phyloP scores from a whole-genome alignment of 2,329 filamentous ascomycete genomes.

The Didymella glomerata region DNA sequence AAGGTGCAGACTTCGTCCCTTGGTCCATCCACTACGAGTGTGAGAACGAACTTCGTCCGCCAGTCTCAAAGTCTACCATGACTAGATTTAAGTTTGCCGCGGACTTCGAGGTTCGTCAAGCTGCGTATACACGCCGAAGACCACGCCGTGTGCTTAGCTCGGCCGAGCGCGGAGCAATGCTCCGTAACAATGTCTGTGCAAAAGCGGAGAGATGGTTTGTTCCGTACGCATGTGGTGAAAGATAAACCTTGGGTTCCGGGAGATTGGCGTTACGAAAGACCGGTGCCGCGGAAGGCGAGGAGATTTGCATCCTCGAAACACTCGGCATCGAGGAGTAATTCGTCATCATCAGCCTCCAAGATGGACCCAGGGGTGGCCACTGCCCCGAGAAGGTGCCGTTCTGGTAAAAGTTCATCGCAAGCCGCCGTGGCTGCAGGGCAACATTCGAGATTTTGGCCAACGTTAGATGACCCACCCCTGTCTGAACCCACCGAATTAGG shows the following conservation, averaged over 20 bases:
- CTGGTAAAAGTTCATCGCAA: not conserved
- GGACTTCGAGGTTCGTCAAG: not conserved
- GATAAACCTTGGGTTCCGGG: not conserved
- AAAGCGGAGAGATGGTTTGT: not conserved
- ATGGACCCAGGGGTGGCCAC: not conserved
- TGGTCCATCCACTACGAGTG: not conserved
- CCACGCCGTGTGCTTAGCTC: not conserved
- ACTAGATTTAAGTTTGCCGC: not conserved
- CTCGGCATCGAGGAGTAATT: conserved; percentile 12
- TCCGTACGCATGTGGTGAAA: not conserved
- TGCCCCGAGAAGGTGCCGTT: not conserved
- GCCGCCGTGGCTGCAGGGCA: not conserved
- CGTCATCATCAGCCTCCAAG: not conserved
- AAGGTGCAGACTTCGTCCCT: not conserved
- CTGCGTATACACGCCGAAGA: not conserved
- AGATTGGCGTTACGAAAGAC: not conserved
- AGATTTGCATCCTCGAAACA: not conserved
- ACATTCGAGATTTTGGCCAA: not conserved
- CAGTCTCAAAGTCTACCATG: not conserved
- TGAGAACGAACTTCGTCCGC: not conserved
- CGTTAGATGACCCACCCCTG: not conserved
- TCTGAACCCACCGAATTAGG: not conserved
- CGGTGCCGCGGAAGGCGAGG: not conserved
- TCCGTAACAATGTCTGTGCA: not conserved
- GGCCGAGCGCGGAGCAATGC: not conserved